phyloP scores from a whole-genome alignment of 2,329 filamentous ascomycete genomes.

The Aspergillus thermomutatus region DNA sequence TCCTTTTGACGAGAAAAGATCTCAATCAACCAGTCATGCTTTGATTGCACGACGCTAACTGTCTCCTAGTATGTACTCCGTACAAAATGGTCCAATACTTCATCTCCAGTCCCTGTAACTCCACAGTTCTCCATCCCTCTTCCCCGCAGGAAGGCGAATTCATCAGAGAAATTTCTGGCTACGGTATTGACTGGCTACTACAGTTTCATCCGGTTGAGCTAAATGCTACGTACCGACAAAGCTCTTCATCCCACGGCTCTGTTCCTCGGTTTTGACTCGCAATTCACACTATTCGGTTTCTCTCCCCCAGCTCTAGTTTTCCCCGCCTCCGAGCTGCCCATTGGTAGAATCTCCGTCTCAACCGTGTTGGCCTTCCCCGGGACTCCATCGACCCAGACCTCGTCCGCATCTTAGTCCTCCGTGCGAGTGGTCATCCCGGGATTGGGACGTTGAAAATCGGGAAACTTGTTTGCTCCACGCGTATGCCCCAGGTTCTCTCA shows the following conservation, averaged over 20 bases:
- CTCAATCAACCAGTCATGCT: background rate
- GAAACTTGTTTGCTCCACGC: background rate
- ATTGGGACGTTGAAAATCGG: background rate
- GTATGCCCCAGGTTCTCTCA: background rate
- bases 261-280: conserved; percentile 2
- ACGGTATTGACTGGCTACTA: background rate
- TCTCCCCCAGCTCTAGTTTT: conserved; percentile 1
- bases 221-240: background rate
- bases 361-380: background rate
- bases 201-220: background rate
- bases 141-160: background rate
- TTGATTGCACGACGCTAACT: background rate
- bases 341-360: conserved; percentile 9
- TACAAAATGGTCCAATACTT: background rate
- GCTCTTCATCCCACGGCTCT: background rate
- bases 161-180: background rate
- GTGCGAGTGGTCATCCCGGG: background rate
- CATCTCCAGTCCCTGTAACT: background rate
- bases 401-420: background rate
- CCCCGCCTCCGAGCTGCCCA: conserved; percentile 12
- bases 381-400: background rate
- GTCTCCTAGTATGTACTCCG: background rate
- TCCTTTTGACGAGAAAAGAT: background rate
- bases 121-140: background rate
- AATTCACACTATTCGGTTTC: background rate